Conservation (phyloP, 2,329 filamentous ascomycete species). For the Ceratocystis huliohia region DNA sequence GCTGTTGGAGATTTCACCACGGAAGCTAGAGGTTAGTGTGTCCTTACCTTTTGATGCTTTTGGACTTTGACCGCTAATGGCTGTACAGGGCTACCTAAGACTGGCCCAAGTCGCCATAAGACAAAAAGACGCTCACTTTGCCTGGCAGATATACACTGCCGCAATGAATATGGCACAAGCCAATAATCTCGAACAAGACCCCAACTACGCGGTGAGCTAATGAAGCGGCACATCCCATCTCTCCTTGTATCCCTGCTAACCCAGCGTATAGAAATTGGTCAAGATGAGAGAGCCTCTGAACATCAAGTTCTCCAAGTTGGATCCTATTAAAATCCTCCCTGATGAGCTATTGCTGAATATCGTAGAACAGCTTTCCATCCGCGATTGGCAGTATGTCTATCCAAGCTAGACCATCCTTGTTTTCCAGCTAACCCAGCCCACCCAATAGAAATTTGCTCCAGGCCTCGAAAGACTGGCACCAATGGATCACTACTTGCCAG, state of each 20-base stretch:
- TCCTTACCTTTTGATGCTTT: not conserved
- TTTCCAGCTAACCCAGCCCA: not conserved
- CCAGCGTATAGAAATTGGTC: conserved; percentile 17
- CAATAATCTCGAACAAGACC: conserved; percentile 22
- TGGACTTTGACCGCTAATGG: not conserved
- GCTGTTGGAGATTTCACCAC: conserved; percentile 33
- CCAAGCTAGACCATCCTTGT: not conserved
- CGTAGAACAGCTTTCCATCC: conserved; percentile 4
- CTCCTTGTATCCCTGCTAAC: not conserved
- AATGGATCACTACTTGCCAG: not conserved
- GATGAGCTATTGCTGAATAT: conserved; percentile 17
- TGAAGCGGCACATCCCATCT: not conserved
- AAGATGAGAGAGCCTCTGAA: conserved; percentile 12
- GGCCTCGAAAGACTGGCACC: conserved; percentile 9
- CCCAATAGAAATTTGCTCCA: not conserved
- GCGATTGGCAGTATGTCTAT: conserved; percentile 11
- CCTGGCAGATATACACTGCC: conserved; percentile 32
- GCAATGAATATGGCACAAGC: conserved; percentile 29
- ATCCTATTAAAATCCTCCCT: conserved; percentile 16
- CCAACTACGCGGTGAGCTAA: conserved; percentile 1
- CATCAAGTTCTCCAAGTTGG: conserved; percentile 1
- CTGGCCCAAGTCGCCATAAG: conserved; percentile 32
- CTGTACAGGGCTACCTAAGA: conserved; percentile 32
- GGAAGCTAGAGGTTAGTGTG: conserved; percentile 30
- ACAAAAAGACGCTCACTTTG: conserved; percentile 30